Evolutionary conservation across 805 yeast genomes (phyloP).

Genomic region (Suhomyces prunicola): DNA sequence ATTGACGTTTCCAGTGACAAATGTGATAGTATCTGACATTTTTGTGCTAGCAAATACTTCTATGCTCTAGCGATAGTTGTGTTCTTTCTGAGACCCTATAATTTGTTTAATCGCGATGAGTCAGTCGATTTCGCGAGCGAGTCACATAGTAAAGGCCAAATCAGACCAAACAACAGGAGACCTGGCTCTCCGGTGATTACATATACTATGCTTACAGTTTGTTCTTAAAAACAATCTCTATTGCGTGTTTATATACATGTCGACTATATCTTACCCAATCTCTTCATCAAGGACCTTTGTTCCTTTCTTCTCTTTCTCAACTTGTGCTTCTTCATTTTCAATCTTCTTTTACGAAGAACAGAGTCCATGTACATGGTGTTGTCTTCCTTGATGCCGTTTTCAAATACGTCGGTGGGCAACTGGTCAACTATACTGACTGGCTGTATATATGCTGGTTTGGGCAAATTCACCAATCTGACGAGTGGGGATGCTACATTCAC

Average conservation of each 20-base stretch:
- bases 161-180: not conserved
- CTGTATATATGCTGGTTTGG: conserved; percentile 1
- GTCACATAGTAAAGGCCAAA: not conserved
- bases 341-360: conserved; percentile 78
- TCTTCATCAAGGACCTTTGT: conserved; percentile 77
- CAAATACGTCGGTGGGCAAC: conserved; percentile 2
- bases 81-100: not conserved
- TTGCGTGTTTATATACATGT: not conserved
- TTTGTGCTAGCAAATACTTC: conserved; percentile 1
- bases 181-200: too few relatives aligned
- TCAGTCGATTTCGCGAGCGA: not conserved
- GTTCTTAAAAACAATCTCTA: not conserved
- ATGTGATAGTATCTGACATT: conserved; percentile 43
- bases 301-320: conserved; percentile 95
- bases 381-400: conserved; percentile 11
- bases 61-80: too few relatives aligned
- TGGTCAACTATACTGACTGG: conserved; percentile 2
- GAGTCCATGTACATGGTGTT: conserved; percentile 54
- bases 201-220: not conserved
- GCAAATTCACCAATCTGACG: not conserved
- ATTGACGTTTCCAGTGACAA: conserved; percentile 86
- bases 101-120: not conserved
- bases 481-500: not conserved
- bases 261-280: conserved; percentile 49
- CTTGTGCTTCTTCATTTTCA: conserved; percentile 97